These are phyloP conservation scores for Colletotrichum australisinense DNA, from an alignment of 2,329 filamentous ascomycete species.

Conservation along the genomic window DNA sequence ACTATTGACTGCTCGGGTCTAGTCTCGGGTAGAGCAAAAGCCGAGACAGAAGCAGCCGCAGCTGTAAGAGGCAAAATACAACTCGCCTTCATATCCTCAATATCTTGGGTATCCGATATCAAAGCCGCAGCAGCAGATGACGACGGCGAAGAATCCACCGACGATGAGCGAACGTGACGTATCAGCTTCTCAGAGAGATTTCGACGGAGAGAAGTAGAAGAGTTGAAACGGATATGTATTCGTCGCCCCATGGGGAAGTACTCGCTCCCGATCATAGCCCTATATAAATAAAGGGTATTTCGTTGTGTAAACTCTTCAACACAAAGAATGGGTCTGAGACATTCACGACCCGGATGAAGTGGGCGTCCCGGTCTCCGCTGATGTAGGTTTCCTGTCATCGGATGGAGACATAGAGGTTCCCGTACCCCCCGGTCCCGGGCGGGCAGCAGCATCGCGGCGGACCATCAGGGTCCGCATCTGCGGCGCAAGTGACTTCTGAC, in stretches of 20 bases:
- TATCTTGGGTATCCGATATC: not conserved
- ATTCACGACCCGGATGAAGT: not conserved
- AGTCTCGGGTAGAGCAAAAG: not conserved
- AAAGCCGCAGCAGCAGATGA: not conserved
- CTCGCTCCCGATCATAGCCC: not conserved
- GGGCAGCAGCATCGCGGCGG: not conserved
- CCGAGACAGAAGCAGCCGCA: not conserved
- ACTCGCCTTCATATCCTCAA: conserved; percentile 10
- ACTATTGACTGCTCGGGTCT: not conserved
- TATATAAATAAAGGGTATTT: not conserved
- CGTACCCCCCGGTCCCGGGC: no score
- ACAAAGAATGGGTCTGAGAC: not conserved
- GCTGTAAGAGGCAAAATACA: conserved; percentile 6
- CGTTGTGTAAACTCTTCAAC: not conserved
- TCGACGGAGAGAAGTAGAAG: conserved; percentile 4
- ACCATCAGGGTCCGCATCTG: conserved; percentile 29
- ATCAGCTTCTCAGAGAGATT: not conserved
- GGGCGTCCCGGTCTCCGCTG: not conserved
- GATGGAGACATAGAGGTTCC: conserved; percentile 1
- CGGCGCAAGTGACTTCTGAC: not conserved
- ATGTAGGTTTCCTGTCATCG: not conserved
- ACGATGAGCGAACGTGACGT: not conserved
- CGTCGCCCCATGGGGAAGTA: not conserved
- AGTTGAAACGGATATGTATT: not conserved
- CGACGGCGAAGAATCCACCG: not conserved